These are phyloP conservation scores for Xylariaceae sp. DNA, from an alignment of 2,329 filamentous ascomycete genomes.

Conservation along the genomic window DNA sequence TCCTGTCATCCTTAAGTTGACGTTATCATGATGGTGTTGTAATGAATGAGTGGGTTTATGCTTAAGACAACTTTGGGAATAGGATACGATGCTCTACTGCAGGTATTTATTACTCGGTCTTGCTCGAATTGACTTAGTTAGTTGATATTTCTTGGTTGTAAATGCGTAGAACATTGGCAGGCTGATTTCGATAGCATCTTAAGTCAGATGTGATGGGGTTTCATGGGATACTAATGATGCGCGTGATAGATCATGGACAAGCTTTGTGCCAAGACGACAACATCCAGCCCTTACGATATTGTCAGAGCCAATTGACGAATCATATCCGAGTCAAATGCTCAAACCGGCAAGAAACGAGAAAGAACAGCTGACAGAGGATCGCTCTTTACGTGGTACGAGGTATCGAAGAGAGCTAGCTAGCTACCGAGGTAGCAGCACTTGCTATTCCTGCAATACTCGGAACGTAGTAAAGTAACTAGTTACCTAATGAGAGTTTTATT, in stretches of 20 bases:
- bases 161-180: neutral
- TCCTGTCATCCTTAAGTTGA: neutral
- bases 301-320: constrained; percentile 12
- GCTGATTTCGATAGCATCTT: neutral
- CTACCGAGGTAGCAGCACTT: too few species aligned
- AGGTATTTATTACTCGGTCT: too few species aligned
- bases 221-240: constrained; percentile 2
- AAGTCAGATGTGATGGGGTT: too few species aligned
- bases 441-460: too few species aligned
- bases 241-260: too few species aligned
- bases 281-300: neutral
- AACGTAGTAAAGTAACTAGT: too few species aligned
- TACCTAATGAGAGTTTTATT: too few species aligned
- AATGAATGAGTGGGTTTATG: too few species aligned
- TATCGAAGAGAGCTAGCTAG: too few species aligned
- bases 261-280: constrained; percentile 22
- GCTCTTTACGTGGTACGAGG: constrained; percentile 3
- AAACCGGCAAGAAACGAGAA: constrained; percentile 18
- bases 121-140: neutral
- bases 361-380: neutral
- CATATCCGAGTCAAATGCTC: constrained; percentile 8
- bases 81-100: too few species aligned
- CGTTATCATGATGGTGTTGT: neutral
- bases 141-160: neutral
- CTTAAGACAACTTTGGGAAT: too few species aligned